A percentile compares a stretch with the other conserved stretches of the same genome.
Conservation (phyloP, 2,329 filamentous ascomycete genomes). For the Fusarium veterinarium region DNA sequence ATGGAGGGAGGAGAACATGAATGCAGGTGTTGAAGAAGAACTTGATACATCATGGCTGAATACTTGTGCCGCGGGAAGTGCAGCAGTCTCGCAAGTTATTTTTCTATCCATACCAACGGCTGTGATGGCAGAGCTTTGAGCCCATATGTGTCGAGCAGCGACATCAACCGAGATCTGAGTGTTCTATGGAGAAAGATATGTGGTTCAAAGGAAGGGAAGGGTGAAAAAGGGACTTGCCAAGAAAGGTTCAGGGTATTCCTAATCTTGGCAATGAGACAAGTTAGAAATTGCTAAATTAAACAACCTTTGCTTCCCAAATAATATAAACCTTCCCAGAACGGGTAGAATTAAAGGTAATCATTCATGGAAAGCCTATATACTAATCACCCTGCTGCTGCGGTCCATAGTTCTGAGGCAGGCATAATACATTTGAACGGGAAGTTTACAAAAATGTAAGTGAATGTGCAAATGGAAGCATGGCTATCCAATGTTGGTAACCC, state of each 20-base stretch:
- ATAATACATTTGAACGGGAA: background rate
- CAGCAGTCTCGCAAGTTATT: background rate
- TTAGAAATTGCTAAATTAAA: background rate
- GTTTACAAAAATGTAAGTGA: background rate
- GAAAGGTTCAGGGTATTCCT: too few species aligned
- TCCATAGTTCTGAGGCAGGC: background rate
- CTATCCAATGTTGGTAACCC: background rate
- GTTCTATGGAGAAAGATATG: background rate
- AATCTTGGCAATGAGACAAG: background rate
- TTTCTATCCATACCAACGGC: background rate
- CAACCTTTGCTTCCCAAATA: rapidly evolving
- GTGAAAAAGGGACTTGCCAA: too few species aligned
- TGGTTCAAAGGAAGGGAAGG: background rate
- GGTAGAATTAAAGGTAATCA: background rate
- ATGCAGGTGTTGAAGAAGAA: background rate
- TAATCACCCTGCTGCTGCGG: too few species aligned
- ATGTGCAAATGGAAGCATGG: background rate
- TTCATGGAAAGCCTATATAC: background rate
- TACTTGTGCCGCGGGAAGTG: background rate
- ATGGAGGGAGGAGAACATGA: background rate
- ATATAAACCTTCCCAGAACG: background rate
- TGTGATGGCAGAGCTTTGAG: background rate
- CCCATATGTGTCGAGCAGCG: background rate
- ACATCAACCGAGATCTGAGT: too few species aligned
- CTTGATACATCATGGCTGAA: background rate